phyloP scores from a whole-genome alignment of 202 grass and related monocot genomes.

The Digitaria exilis region DNA sequence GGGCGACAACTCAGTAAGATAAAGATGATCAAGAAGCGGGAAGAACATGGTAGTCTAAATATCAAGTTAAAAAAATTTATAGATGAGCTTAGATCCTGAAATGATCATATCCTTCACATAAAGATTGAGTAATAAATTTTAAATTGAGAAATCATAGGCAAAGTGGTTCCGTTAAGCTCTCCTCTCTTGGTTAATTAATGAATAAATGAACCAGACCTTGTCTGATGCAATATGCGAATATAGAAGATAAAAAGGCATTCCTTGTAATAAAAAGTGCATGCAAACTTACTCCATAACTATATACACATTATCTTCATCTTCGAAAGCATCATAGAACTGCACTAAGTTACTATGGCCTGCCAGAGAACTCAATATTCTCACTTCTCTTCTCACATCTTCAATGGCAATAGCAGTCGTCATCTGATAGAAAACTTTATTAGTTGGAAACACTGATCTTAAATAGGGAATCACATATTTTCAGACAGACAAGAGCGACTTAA shows the following conservation, averaged over 20 bases:
- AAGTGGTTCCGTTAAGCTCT: not conserved
- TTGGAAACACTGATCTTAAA: conserved; percentile 35
- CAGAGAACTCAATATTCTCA: conserved; percentile 97
- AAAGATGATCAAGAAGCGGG: conserved; percentile 15
- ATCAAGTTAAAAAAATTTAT: not conserved
- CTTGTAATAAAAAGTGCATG: conserved; percentile 18
- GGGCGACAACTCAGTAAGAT: conserved; percentile 35
- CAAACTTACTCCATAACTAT: conserved; percentile 98
- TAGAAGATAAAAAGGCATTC: conserved; percentile 1
- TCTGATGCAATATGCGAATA: conserved; percentile 2
- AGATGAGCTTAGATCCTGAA: conserved; percentile 15
- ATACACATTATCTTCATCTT: conserved; percentile 99
- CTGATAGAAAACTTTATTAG: conserved; percentile 51
- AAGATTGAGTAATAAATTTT: not conserved
- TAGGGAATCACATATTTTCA: conserved; percentile 21
- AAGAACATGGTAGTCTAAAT: conserved; percentile 11
- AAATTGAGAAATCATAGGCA: not conserved
- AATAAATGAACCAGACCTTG: conserved; percentile 1
- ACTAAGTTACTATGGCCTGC: conserved; percentile 93
- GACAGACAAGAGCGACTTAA: too few species aligned
- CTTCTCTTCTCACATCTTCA: conserved; percentile 99
- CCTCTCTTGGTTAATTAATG: conserved; percentile 12
- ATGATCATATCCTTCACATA: not conserved
- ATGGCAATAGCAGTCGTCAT: conserved; percentile 99
- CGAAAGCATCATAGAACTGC: conserved; percentile 94